phyloP scores from a whole-genome alignment of 106 monocot species.

The Chionographis japonica region DNA sequence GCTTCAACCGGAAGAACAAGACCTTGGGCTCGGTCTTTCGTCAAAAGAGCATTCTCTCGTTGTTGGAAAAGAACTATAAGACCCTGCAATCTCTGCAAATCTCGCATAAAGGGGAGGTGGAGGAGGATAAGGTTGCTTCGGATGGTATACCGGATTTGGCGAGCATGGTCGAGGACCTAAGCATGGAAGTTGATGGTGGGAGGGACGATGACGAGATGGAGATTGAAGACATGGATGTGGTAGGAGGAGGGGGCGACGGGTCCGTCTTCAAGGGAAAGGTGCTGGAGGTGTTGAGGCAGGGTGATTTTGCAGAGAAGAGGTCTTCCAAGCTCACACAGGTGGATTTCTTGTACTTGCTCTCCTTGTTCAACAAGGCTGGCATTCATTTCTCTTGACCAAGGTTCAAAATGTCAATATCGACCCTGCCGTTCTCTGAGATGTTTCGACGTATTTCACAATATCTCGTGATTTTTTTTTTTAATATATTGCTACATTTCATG shows the following conservation, averaged over 20 bases:
- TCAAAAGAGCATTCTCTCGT: constrained; percentile 58
- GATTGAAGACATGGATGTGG: constrained; percentile 39
- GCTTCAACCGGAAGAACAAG: constrained; percentile 93
- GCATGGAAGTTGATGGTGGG: constrained; percentile 29
- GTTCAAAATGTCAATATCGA: no score
- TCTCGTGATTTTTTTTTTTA: no score
- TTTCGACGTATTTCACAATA: no score
- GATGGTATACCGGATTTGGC: constrained; percentile 60
- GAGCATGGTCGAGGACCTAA: constrained; percentile 53
- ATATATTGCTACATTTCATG: no score
- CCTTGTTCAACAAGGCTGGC: constrained; percentile 76
- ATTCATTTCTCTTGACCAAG: constrained; percentile 66
- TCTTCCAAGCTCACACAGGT: constrained; percentile 81
- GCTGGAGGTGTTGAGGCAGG: constrained; percentile 59
- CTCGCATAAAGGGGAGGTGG: constrained; percentile 21
- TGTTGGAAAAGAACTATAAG: constrained; percentile 94
- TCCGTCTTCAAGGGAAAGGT: constrained; percentile 72
- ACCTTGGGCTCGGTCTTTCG: constrained; percentile 79
- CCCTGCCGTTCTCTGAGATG: no score
- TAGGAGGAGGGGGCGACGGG: constrained; percentile 9
- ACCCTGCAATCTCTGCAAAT: constrained; percentile 60
- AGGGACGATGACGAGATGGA: constrained; percentile 64
- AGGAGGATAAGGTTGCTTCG: constrained; percentile 27
- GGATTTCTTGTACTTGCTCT: constrained; percentile 89
- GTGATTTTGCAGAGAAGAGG: constrained; percentile 89